phyloP scores from a whole-genome alignment of 1,284 basidiomycete genomes.

The Thecaphora thlaspeos region DNA sequence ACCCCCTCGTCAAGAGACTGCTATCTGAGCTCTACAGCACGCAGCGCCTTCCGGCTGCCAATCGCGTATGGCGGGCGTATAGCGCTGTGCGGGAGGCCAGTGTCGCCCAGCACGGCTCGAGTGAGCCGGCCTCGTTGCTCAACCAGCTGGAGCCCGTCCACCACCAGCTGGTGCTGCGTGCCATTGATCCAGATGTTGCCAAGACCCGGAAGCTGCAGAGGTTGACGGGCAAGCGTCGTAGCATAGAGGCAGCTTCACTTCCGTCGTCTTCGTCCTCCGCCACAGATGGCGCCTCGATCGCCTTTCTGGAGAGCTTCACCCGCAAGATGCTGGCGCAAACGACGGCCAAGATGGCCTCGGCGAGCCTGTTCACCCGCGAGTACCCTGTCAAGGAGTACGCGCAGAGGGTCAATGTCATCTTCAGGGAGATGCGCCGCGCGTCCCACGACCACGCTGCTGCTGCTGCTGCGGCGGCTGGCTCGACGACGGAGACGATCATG shows the following conservation, averaged over 20 bases:
- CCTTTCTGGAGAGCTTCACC: too few species aligned
- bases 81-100: slow-evolving; percentile 23
- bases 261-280: neutral
- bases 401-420: slow-evolving; percentile 36
- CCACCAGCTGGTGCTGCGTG: slow-evolving; percentile 30
- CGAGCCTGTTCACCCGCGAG: slow-evolving; percentile 16
- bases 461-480: slow-evolving; percentile 1
- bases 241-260: neutral
- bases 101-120: slow-evolving; percentile 6
- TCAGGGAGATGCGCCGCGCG: slow-evolving; percentile 33
- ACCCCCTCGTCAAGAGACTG: slow-evolving; percentile 39
- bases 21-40: slow-evolving; percentile 34
- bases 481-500: slow-evolving; percentile 1
- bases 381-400: slow-evolving; percentile 32
- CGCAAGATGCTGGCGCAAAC: neutral
- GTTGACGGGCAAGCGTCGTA: slow-evolving; percentile 13
- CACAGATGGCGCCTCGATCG: neutral
- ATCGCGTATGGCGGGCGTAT: slow-evolving; percentile 40
- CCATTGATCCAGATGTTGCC: slow-evolving; percentile 34
- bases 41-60: slow-evolving; percentile 17
- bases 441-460: slow-evolving; percentile 1
- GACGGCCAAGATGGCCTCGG: slow-evolving; percentile 2
- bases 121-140: slow-evolving; percentile 15
- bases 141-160: slow-evolving; percentile 22
- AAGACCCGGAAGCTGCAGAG: slow-evolving; percentile 13